Percentiles rank a stretch among this genome's conserved stretches.
phyloP scores from a whole-genome alignment of 257 asterid species.

The Scutellaria minor region DNA sequence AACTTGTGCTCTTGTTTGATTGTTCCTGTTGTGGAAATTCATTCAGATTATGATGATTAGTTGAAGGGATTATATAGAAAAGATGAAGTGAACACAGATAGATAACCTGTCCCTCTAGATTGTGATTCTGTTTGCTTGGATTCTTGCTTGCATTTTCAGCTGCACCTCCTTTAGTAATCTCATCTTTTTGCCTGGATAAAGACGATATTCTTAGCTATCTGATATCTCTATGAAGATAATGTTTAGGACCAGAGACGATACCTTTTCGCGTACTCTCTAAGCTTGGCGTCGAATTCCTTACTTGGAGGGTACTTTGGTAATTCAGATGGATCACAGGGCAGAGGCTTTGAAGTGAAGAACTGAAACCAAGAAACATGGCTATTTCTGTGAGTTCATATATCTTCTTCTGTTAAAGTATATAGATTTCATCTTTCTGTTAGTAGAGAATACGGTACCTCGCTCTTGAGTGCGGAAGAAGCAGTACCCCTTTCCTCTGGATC shows the following conservation, averaged over 20 bases:
- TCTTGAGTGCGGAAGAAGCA: slow-evolving; percentile 77
- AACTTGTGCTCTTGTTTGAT: slow-evolving; percentile 50
- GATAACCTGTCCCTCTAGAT: slow-evolving; percentile 47
- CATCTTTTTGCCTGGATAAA: slow-evolving; percentile 44
- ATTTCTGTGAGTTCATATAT: not conserved
- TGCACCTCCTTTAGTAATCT: slow-evolving; percentile 47
- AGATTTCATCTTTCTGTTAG: not conserved
- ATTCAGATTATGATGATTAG: slow-evolving; percentile 1
- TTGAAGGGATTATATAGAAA: not conserved
- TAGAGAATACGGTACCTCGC: slow-evolving; percentile 54
- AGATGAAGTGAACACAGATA: not conserved
- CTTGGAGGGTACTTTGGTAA: slow-evolving; percentile 86
- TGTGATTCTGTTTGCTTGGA: slow-evolving; percentile 32
- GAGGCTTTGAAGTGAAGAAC: slow-evolving; percentile 85
- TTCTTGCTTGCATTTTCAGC: slow-evolving; percentile 34
- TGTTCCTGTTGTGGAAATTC: slow-evolving; percentile 41
- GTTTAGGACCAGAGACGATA: slow-evolving; percentile 19
- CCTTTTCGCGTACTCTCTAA: slow-evolving; percentile 76
- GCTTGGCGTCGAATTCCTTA: slow-evolving; percentile 76
- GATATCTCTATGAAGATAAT: not conserved
- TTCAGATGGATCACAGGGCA: slow-evolving; percentile 79
- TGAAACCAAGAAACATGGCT: slow-evolving; percentile 35
- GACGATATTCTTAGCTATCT: not conserved
- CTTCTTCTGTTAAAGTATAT: not conserved
- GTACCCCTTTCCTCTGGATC: slow-evolving; percentile 85